A percentile compares a stretch with the other conserved stretches of the same genome.
These are phyloP conservation scores for Arthrobotrys conoides DNA, from an alignment of 2,329 filamentous ascomycete species.

Conservation along the genomic window DNA sequence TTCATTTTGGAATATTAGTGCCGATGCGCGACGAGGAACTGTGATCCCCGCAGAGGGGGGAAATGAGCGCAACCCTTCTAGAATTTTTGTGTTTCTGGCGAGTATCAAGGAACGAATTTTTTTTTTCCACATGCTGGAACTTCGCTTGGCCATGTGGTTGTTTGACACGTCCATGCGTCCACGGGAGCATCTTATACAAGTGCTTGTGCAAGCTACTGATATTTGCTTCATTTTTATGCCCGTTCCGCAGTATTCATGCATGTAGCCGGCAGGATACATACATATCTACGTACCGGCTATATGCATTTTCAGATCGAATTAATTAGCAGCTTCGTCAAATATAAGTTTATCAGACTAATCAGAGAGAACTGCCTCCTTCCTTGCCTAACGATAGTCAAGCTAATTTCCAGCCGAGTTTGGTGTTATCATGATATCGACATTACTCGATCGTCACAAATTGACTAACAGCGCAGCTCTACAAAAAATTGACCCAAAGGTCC, in stretches of 20 bases:
- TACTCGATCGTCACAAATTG: conserved; percentile 1
- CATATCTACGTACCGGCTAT: not conserved
- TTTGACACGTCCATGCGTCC: conserved; percentile 42
- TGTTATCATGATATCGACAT: not conserved
- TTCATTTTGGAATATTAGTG: conserved; percentile 20
- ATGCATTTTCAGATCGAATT: not conserved
- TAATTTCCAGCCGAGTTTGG: not conserved
- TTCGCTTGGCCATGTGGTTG: conserved; percentile 45
- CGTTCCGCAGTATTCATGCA: conserved; percentile 26
- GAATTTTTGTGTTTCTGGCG: conserved; percentile 43
- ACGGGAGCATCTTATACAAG: conserved; percentile 10
- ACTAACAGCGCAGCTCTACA: conserved; percentile 9
- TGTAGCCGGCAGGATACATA: not conserved
- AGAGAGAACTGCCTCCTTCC: not conserved
- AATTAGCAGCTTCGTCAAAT: not conserved
- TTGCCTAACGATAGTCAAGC: not conserved
- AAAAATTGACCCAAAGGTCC: conserved; percentile 43
- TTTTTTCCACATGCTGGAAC: conserved; percentile 10
- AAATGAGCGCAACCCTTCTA: conserved; percentile 51
- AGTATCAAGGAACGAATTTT: conserved; percentile 9
- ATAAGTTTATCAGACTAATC: not conserved
- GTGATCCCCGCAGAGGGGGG: conserved; percentile 42
- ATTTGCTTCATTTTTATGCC: conserved; percentile 41
- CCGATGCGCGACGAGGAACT: conserved; percentile 33
- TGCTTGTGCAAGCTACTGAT: conserved; percentile 8